Conservation (phyloP, 2,329 filamentous ascomycete genomes). For the Parascedosporium putredinis region DNA sequence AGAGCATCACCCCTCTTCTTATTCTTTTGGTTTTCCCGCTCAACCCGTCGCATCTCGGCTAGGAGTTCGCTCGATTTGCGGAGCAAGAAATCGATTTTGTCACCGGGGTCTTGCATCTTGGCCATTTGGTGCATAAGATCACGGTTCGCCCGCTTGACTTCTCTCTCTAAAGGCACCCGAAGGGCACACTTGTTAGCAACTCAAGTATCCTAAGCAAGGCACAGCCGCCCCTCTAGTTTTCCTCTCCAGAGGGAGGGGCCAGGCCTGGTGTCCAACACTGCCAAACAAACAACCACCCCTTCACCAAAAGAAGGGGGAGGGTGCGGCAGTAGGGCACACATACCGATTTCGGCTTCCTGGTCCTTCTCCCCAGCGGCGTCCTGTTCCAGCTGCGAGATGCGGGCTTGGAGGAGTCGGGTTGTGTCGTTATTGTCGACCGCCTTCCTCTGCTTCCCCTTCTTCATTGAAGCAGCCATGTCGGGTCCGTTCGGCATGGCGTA, state of each 20-base stretch:
- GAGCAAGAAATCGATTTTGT: slow-evolving; percentile 82
- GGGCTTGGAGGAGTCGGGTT: slow-evolving; percentile 80
- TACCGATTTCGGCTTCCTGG: slow-evolving; percentile 91
- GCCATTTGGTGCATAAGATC: slow-evolving; percentile 81
- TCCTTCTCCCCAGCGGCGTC: slow-evolving; percentile 91
- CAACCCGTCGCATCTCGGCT: slow-evolving; percentile 88
- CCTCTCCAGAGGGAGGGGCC: no score
- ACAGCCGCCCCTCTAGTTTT: neutral
- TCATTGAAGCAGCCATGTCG: slow-evolving; percentile 37
- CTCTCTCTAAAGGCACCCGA: slow-evolving; percentile 59
- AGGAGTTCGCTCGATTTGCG: slow-evolving; percentile 87
- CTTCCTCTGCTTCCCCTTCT: slow-evolving; percentile 82
- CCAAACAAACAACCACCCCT: no score
- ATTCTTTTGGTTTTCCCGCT: slow-evolving; percentile 88
- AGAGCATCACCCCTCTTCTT: slow-evolving; percentile 90
- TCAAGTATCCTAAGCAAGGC: neutral
- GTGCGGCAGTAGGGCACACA: slow-evolving; percentile 18
- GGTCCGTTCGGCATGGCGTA: slow-evolving; percentile 6
- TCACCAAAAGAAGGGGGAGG: neutral
- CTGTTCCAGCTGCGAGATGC: slow-evolving; percentile 90
- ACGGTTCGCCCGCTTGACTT: slow-evolving; percentile 87
- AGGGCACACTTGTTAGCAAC: neutral
- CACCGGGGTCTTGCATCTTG: slow-evolving; percentile 75
- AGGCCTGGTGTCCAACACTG: neutral
- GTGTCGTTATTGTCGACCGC: slow-evolving; percentile 76